phyloP scores from a whole-genome alignment of 441 rosid species.

The Lepidium campestre region DNA sequence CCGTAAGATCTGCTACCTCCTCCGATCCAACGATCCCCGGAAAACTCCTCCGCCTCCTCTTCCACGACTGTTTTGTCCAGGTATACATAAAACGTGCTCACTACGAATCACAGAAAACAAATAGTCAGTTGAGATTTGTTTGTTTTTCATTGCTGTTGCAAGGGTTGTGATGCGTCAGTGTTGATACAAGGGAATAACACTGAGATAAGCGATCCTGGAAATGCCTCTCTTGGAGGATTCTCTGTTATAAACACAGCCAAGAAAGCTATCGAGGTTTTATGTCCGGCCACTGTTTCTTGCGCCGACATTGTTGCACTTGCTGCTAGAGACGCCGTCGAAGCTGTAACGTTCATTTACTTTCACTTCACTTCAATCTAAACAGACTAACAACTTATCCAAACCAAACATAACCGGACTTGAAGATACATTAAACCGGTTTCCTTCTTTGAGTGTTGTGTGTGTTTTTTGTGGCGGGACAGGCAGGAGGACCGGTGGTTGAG shows the following conservation, averaged over 20 bases:
- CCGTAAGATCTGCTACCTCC: conserved; percentile 48
- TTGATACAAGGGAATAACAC: conserved; percentile 53
- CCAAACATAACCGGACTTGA: not conserved
- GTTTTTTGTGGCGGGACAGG: conserved; percentile 20
- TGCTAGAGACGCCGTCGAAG: conserved; percentile 56
- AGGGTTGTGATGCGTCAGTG: conserved; percentile 64
- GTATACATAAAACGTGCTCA: not conserved
- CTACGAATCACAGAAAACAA: not conserved
- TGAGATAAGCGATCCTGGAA: conserved; percentile 56
- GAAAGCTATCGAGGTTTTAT: conserved; percentile 43
- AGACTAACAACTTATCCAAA: not conserved
- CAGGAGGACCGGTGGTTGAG: conserved; percentile 48
- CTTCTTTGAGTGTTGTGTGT: not conserved
- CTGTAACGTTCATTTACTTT: conserved; percentile 26
- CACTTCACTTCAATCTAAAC: not conserved
- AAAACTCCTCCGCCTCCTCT: conserved; percentile 52
- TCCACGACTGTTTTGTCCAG: conserved; percentile 60
- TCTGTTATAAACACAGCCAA: conserved; percentile 51
- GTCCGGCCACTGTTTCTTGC: conserved; percentile 57
- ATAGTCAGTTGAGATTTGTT: not conserved
- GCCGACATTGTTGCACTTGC: conserved; percentile 56
- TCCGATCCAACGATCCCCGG: conserved; percentile 50
- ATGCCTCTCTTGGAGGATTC: conserved; percentile 52
- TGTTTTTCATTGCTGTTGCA: not conserved
- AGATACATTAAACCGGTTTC: not conserved